Base-by-base conservation (phyloP, 495 filamentous ascomycete species). In the Coniosporium apollinis region DNA sequence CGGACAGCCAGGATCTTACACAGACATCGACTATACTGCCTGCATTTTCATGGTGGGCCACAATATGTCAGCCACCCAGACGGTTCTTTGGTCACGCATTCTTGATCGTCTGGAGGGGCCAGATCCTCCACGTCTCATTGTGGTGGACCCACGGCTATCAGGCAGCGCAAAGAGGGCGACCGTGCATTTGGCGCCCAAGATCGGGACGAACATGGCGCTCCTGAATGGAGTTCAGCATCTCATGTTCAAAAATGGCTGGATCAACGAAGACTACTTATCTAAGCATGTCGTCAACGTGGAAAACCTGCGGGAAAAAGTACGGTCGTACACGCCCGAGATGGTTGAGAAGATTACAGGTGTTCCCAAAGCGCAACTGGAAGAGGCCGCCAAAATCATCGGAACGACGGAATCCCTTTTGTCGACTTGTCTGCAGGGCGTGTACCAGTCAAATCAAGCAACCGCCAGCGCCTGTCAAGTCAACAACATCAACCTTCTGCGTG, bases 161-260 rank as follows among this genome's bases (percentile, higher is more conserved):
- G 25, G 38, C 3, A 39, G 42, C 10, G 43, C 41, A 20, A 45
- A 46, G 25, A 25, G 29, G 19, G 43, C 43, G 28, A 45, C 42
- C 8, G 30, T 46, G 4, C 43, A 46, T 32, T 26, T 45, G 18
- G 43, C 43, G 3, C 43, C 43, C 0, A 45, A 35, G 20, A 40
- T 46, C 17, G 43, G 43, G 15, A 46, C 43, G 13, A 46, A 46
- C 22, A n/a, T 40, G 18, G 42, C 41, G 10, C 14, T 46, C 3
- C 32, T 46, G 11, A 46, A 46, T 31, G 43, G 43, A 5, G 41
- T 46, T 14, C 43, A 46, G 30, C 42, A 45, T 35, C 34, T 46
- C 4, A 25, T 46, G 0, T 45, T 46, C 25, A 19, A 24, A 17
- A 45, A 46, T 19, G 26, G 26, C 18, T 46, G 43, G 43, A 26